Conservation (phyloP, 176 grass and related monocot species). For the Carex pumila region DNA sequence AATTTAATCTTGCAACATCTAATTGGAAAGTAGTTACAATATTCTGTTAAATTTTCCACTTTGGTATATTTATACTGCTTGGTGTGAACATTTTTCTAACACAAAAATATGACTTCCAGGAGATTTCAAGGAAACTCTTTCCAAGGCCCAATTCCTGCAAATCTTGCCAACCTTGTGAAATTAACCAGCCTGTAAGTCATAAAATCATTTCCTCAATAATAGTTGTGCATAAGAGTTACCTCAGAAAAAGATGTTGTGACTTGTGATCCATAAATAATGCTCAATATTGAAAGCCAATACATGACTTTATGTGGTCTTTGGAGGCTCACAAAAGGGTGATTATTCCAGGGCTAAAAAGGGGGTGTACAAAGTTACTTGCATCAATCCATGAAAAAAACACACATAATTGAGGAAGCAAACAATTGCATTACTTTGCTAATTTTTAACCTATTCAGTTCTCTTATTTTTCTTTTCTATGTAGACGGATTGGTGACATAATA, state of each 20-base stretch:
- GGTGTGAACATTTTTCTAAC: background rate
- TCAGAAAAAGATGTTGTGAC: background rate
- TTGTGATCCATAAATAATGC: background rate
- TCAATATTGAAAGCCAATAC: background rate
- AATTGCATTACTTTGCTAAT: background rate
- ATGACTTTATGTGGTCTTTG: background rate
- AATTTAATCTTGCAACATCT: background rate
- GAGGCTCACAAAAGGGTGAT: background rate
- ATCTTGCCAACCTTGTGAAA: slow-evolving; percentile 49
- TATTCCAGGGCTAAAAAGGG: background rate
- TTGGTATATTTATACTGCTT: background rate
- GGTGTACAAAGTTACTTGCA: background rate
- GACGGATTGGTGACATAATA: slow-evolving; percentile 63
- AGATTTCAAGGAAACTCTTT: slow-evolving; percentile 88
- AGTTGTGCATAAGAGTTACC: background rate
- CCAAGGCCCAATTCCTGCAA: slow-evolving; percentile 59
- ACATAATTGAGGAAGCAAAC: background rate
- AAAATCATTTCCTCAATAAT: slow-evolving; percentile 1
- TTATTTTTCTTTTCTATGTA: slow-evolving; percentile 15
- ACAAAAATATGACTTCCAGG: slow-evolving; percentile 25
- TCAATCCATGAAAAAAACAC: background rate
- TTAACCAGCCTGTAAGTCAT: slow-evolving; percentile 59
- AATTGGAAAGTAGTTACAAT: background rate
- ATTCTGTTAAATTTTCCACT: background rate
- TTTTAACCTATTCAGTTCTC: background rate